Conservation (phyloP, 768 basidiomycete species). For the Naganishia kalamii region DNA sequence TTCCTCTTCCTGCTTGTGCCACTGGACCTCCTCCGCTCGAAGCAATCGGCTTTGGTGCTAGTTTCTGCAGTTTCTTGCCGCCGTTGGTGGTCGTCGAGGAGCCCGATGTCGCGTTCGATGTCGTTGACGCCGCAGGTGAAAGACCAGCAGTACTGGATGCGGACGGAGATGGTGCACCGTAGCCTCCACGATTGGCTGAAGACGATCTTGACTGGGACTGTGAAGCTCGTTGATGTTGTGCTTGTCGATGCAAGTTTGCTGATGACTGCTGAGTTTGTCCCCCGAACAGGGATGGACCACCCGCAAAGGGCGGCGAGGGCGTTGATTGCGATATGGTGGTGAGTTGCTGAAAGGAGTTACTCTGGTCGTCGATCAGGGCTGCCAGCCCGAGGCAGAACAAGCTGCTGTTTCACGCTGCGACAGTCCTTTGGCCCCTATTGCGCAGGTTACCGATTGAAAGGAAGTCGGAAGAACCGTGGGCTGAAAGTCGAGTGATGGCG, state of each 20-base stretch:
- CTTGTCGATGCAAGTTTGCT: slow-evolving; percentile 6
- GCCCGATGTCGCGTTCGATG: slow-evolving; percentile 8
- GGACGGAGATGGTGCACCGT: not conserved
- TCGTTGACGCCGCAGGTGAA: slow-evolving; percentile 9
- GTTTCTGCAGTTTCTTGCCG: slow-evolving; percentile 13
- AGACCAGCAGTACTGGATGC: slow-evolving; percentile 13
- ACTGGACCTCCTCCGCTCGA: not conserved
- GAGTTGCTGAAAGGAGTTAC: slow-evolving; percentile 7
- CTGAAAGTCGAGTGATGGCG: not conserved
- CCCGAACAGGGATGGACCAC: slow-evolving; percentile 5
- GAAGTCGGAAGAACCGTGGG: not conserved
- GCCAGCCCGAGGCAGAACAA: not conserved
- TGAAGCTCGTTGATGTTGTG: slow-evolving; percentile 6
- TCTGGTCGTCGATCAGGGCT: not conserved
- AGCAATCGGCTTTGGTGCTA: slow-evolving; percentile 16
- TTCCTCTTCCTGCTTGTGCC: not conserved
- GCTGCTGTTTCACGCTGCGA: slow-evolving; percentile 3
- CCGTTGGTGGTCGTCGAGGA: not conserved
- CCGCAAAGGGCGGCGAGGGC: slow-evolving; percentile 11
- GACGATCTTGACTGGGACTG: slow-evolving; percentile 4
- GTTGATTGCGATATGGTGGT: slow-evolving; percentile 11
- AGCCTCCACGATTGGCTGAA: slow-evolving; percentile 10
- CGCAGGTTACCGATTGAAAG: not conserved
- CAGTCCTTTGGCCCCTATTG: not conserved
- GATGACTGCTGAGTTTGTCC: not conserved